Evolutionary conservation across 108 stramenopile species (phyloP).

Genomic region (Discostella pseudostelligera): DNA sequence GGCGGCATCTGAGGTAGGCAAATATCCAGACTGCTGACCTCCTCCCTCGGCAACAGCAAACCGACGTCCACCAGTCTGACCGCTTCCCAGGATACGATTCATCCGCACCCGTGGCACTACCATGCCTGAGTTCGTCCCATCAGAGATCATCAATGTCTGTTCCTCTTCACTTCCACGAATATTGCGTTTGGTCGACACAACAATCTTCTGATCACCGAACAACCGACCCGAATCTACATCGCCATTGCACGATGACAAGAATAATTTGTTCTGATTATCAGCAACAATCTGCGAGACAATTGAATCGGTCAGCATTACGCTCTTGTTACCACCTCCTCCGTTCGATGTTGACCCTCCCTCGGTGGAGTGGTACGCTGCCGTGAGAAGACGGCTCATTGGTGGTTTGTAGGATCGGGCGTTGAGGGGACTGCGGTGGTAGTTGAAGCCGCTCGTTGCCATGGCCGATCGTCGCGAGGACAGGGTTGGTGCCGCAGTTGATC

Average conservation of each 20-base stretch:
- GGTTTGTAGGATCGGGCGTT: conserved; percentile 20
- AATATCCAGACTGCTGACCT: background rate
- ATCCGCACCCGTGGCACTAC: conserved; percentile 29
- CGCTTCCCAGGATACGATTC: conserved; percentile 33
- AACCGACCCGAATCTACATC: background rate
- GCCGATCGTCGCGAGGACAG: background rate
- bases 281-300: conserved; percentile 2
- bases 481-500: background rate
- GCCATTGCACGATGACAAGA: background rate
- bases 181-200: background rate
- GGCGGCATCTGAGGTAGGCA: background rate
- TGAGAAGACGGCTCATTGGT: conserved; percentile 17
- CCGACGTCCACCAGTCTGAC: conserved; percentile 33
- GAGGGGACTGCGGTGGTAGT: conserved; percentile 20
- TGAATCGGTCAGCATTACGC: conserved; percentile 5
- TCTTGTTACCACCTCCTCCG: background rate
- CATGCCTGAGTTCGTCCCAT: background rate
- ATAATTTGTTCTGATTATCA: background rate
- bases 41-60: no score
- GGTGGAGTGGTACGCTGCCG: background rate
- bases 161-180: background rate
- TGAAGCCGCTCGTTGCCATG: background rate
- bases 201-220: background rate
- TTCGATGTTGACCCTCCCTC: no score
- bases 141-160: background rate